A percentile compares a stretch with the other conserved stretches of the same genome.
Evolutionary conservation across 371 early-diverging fungal species (phyloP).

Genomic region (Saksenaea vasiformis): DNA sequence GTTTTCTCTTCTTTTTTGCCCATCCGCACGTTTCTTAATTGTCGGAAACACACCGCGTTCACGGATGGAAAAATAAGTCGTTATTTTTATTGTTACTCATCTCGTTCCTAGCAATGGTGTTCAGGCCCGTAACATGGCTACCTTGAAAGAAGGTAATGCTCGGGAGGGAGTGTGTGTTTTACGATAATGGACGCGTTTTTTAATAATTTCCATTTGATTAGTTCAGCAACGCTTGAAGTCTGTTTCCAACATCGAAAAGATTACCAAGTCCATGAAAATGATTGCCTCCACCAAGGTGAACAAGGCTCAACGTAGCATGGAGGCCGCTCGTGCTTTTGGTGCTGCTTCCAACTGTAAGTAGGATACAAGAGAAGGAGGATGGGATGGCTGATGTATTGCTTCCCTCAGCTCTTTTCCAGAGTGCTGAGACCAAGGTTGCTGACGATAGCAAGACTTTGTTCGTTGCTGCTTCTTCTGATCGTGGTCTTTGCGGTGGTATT

Average conservation of each 20-base stretch:
- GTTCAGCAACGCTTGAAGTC: constrained; percentile 97
- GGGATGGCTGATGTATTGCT: not conserved
- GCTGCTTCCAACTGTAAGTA: constrained; percentile 68
- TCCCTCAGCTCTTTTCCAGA: constrained; percentile 57
- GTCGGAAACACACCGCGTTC: not conserved
- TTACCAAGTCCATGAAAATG: constrained; percentile 99
- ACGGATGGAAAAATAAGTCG: not conserved
- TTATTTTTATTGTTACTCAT: not conserved
- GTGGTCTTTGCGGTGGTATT: constrained; percentile 99
- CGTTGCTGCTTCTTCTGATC: constrained; percentile 92
- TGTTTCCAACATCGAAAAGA: constrained; percentile 96
- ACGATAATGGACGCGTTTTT: constrained; percentile 9
- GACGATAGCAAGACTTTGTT: constrained; percentile 64
- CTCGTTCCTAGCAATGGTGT: constrained; percentile 41
- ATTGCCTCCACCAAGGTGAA: constrained; percentile 99
- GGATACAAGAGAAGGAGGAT: not conserved
- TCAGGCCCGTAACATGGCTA: constrained; percentile 91
- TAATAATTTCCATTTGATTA: constrained; percentile 31
- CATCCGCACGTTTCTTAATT: not conserved
- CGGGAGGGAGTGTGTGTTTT: not conserved
- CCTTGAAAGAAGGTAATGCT: constrained; percentile 83
- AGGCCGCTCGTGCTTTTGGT: constrained; percentile 89
- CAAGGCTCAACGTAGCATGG: constrained; percentile 95
- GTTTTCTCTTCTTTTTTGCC: not conserved
- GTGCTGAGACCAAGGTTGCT: constrained; percentile 71